Evolutionary conservation across 768 basidiomycete genomes (phyloP), one percentile per base, ranked within the genome.

Genomic region (Ramaria rubella): DNA sequence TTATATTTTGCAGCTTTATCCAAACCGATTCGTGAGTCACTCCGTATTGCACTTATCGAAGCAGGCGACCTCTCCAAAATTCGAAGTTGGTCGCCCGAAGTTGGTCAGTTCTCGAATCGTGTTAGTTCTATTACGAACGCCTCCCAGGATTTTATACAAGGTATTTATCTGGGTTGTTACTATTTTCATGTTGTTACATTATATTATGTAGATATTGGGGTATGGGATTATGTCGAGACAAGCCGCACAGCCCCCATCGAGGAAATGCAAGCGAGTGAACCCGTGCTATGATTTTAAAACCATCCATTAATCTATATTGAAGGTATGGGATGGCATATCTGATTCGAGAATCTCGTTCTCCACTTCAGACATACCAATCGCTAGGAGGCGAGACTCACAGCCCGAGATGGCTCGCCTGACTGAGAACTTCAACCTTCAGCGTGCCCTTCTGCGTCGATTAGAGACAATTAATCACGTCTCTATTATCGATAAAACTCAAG

Each of bases 321-420:
- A 76, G 92, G 85, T 95, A 12, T 99, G 94, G 95, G 94, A 96
- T 66, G 93, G 93, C 1, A 61, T 94, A 38, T 88, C 90, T 1
- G 82, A 85, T 62, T 85, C 92, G 7, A 79, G 89, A 15, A 85
- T 94, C 51, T 74, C 74, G 6, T 94, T 94, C 64, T 57, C 81
- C 21, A 15, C 44, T n/a, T 36, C 46, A 11, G 71, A 68, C 19
- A 58, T 69, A 51, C 59, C 38, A 59, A 62, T 19, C 52, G 57
- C 60, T 64, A 67, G 58, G 73, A 69, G 57, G 63, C 23, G 60
- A 52, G 30, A 29, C 29, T 58, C 1, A 64, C 68, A 23, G 67
- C 64, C 5, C 58, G 59, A 68, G 30, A 91, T 98, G 87, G 84
- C 93, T 15, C 83, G 82, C 23, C 73, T 98, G 64, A 92, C 86